Base-by-base conservation (phyloP, 2,329 filamentous ascomycete species). In the Trichoderma gracile region DNA sequence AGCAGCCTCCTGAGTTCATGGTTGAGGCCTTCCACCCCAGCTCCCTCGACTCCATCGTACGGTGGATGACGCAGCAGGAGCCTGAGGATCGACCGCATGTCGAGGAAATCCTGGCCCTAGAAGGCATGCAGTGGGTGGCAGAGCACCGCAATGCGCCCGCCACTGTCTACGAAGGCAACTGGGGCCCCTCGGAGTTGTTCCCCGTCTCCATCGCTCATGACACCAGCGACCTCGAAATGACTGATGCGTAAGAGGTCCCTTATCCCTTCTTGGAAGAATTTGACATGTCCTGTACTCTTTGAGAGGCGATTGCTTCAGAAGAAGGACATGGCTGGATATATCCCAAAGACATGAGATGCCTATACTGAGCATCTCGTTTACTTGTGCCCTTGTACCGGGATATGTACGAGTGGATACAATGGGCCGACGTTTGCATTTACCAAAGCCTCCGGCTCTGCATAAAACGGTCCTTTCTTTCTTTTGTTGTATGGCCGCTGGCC, bases 151-250 rank as follows among this genome's bases (percentile, higher is more conserved):
- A 90, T 63, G 91, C 93, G 12, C 91, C 93, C 50, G 95, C 95
- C n/a, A 97, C 93, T 0, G 88, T 99, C 60, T 99, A 91, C 71
- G 95, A 99, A 78, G 95, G 95, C 67, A 95, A 92, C 74, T 99
- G 93, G 90, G 95, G 95, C 4, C 94, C 94, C 38, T 88, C 80
- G n/a, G 82, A 84, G 59, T 76, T 82, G 56, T 73, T 79, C 38
- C 70, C 76, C 5, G 75, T 77, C 21, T 76, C 76, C 6, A 74
- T 77, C 43, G 71, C 73, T 5, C 68, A 68, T n/a, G 76, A 79
- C 57, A 38, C 33, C 12, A 73, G 71, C 50, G 84, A 87, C 68
- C 84, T 83, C 5, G 84, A 86, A 72, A 87, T 87, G 85, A 85
- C 78, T 17, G 85, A 85, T 69, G 83, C 84, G 60, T 86, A 78